These are phyloP conservation scores for Apiospora aurea DNA, from an alignment of 2,329 filamentous ascomycete species.

Conservation along the genomic window DNA sequence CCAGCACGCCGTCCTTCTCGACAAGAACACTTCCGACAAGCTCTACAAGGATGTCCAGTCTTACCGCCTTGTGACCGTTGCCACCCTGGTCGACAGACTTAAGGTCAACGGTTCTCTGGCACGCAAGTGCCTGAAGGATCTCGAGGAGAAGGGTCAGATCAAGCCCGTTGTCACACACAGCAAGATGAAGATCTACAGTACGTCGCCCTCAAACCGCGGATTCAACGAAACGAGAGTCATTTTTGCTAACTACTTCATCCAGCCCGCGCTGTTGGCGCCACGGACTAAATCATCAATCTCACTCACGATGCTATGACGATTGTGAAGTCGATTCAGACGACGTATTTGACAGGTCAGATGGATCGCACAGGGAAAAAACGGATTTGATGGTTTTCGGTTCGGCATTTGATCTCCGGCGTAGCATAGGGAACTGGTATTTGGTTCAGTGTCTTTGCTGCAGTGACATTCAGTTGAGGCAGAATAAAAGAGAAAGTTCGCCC, in stretches of 20 bases:
- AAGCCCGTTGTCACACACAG: conserved; percentile 97
- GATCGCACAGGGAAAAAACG: conserved; percentile 39
- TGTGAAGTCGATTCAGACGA: conserved; percentile 37
- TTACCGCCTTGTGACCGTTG: conserved; percentile 98
- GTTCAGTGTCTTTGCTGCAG: conserved; percentile 42
- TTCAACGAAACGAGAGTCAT: neutral
- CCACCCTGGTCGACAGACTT: conserved; percentile 97
- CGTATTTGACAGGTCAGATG: conserved; percentile 37
- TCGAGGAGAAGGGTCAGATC: conserved; percentile 98
- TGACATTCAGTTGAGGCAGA: conserved; percentile 24
- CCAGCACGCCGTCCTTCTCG: conserved; percentile 98
- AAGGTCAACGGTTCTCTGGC: conserved; percentile 99
- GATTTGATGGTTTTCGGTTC: conserved; percentile 40
- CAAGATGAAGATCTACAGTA: conserved; percentile 98
- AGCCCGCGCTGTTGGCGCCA: conserved; percentile 44
- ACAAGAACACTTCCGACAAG: conserved; percentile 97
- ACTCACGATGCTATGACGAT: conserved; percentile 45
- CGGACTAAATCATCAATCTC: conserved; percentile 41
- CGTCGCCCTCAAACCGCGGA: conserved; percentile 37
- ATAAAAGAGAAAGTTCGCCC: conserved; percentile 24
- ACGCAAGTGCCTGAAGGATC: conserved; percentile 84
- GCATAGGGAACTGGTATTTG: conserved; percentile 42
- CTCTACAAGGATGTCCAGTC: conserved; percentile 99
- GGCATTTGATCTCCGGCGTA: conserved; percentile 47
- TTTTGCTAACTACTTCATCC: conserved; percentile 26